Base-by-base conservation (phyloP, 495 filamentous ascomycete genomes). In the Choiromyces venosus region DNA sequence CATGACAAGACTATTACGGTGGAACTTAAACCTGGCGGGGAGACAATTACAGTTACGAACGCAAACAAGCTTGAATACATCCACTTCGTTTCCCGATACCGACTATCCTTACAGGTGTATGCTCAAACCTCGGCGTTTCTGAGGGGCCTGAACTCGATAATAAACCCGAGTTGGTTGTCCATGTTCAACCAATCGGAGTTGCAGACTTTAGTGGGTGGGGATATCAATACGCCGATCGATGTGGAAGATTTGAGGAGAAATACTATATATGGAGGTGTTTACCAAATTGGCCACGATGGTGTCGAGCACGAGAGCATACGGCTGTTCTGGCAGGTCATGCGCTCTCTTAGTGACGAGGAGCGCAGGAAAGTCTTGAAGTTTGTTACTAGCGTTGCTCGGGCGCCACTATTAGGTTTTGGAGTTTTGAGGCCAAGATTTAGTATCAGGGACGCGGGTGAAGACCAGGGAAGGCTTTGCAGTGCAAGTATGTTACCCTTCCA, bases 181-280 rank as follows among this genome's bases (percentile, higher is more conserved):
- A 99, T 99, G 95, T 99, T 99, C 85, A 99, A 99, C 82, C 95
- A 97, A 77, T 86, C 87, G 10, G 95, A 99, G 78, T 86, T 99
- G 33, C 95, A 99, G 82, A 95, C 92, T 0, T 88, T 99, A 12
- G 89, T 99, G 19, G 92, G 93, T 74, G 95, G 95, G 71, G 92
- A 94, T 78, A 73, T 67, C 4, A 88, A 86, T 36, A 89, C 90
- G 25, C 89, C 93, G 64, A 94, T 98, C 73, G 89, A 97, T 78
- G 89, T 99, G 61, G 87, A 90, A 37, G 96, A 99, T 79, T 85
- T 98, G 65, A 86, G 94, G n/a, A 86, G 83, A 19, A 91, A 99
- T 82, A 98, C 96, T 0, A 83, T 86, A 7, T 99, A 98, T 78
- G 91, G 91, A 40, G 95, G 95, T 8, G 86, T 94, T 7, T 99